These are phyloP conservation scores for Naganishia vaughanmartiniae DNA, from an alignment of 768 basidiomycete genomes.

Conservation along the genomic window DNA sequence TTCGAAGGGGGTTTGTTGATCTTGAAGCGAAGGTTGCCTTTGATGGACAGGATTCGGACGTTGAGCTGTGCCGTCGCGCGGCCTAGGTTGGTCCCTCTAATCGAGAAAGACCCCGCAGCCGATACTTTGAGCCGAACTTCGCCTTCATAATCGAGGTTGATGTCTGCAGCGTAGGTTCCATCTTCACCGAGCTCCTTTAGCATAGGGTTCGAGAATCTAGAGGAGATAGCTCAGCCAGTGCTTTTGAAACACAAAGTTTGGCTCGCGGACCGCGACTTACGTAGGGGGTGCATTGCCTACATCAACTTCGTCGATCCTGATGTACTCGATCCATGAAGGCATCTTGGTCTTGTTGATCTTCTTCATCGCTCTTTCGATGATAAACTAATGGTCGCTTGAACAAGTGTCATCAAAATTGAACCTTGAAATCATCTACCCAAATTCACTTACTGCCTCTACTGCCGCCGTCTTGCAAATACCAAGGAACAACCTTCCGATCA, in stretches of 20 bases:
- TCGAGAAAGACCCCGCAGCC: conserved; percentile 12
- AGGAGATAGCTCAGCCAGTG: not conserved
- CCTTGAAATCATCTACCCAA: not conserved
- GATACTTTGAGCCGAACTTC: conserved; percentile 78
- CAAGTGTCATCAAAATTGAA: not conserved
- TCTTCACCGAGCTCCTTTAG: conserved; percentile 93
- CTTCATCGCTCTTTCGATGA: conserved; percentile 85
- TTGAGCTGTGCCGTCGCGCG: conserved; percentile 62
- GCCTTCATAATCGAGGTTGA: conserved; percentile 65
- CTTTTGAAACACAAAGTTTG: not conserved
- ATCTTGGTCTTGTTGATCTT: conserved; percentile 88
- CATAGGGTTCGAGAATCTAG: conserved; percentile 90
- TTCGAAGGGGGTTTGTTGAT: conserved; percentile 93
- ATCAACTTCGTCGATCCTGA: conserved; percentile 82
- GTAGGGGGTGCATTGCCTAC: conserved; percentile 74
- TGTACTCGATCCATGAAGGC: conserved; percentile 77
- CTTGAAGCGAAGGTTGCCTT: conserved; percentile 78
- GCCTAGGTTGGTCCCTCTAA: conserved; percentile 67
- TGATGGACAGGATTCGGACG: conserved; percentile 79
- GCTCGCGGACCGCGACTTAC: conserved; percentile 33
- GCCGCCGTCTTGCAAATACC: conserved; percentile 79
- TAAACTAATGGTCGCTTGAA: conserved; percentile 55
- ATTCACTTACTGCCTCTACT: conserved; percentile 60
- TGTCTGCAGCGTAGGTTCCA: conserved; percentile 85
- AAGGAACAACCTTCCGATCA: conserved; percentile 89